Conservation (phyloP, 768 basidiomycete species). For the Naganishia onofrii region DNA sequence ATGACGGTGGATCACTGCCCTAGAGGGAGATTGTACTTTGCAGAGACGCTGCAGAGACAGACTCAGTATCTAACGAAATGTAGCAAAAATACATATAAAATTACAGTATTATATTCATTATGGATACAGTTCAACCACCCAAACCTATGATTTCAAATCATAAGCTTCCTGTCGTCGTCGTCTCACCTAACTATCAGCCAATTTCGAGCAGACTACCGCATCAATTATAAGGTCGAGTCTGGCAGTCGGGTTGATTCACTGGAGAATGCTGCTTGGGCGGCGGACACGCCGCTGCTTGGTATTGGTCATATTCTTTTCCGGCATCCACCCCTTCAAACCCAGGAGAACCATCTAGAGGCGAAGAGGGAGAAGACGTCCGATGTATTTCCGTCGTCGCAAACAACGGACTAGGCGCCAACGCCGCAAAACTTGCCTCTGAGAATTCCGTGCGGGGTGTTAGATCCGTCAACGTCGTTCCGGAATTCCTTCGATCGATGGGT, state of each 20-base stretch:
- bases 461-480: not conserved
- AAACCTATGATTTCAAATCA: not conserved
- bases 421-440: slow-evolving; percentile 6
- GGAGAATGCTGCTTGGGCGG: not conserved
- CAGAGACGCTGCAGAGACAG: no score
- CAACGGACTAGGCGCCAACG: slow-evolving; percentile 24
- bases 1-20: not conserved
- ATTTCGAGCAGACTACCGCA: not conserved
- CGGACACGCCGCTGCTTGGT: not conserved
- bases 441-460: not conserved
- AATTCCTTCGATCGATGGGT: not conserved
- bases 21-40: not conserved
- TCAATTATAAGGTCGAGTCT: not conserved
- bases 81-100: slow-evolving; percentile 7
- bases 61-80: not conserved
- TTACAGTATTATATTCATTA: slow-evolving; percentile 3
- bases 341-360: not conserved
- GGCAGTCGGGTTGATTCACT: not conserved
- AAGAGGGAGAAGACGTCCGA: not conserved
- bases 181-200: not conserved
- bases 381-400: not conserved
- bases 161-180: not conserved
- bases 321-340: not conserved
- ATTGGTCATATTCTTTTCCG: not conserved
- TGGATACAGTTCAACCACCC: not conserved